phyloP scores from a whole-genome alignment of 2,329 filamentous ascomycete species.

The Colletotrichum somersetense region DNA sequence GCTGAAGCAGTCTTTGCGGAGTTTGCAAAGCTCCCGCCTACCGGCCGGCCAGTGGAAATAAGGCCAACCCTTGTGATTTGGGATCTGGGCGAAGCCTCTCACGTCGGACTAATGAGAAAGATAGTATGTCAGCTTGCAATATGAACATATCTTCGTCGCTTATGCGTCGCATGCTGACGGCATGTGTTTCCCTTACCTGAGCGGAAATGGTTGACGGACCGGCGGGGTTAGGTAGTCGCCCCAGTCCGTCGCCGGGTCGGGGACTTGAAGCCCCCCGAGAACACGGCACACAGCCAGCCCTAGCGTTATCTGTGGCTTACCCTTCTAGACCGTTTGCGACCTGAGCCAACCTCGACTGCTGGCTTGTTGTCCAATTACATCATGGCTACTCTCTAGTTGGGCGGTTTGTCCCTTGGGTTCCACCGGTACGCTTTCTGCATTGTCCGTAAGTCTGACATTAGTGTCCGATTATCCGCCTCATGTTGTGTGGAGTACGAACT shows the following conservation, averaged over 20 bases:
- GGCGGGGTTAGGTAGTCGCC: slow-evolving; percentile 18
- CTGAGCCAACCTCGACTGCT: not conserved
- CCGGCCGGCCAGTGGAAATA: slow-evolving; percentile 33
- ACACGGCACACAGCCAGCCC: slow-evolving; percentile 14
- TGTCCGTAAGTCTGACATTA: slow-evolving; percentile 31
- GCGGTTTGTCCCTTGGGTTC: not conserved
- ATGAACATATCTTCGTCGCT: not conserved
- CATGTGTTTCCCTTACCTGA: slow-evolving; percentile 10
- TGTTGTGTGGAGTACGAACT: no score
- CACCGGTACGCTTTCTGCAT: slow-evolving; percentile 16
- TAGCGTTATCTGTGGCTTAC: not conserved
- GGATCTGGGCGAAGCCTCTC: not conserved
- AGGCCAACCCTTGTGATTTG: slow-evolving; percentile 27
- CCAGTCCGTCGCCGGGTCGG: slow-evolving; percentile 22
- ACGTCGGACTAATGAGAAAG: not conserved
- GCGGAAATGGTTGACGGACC: slow-evolving; percentile 15
- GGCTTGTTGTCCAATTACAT: slow-evolving; percentile 27
- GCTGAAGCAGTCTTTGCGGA: slow-evolving; percentile 22
- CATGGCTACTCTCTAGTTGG: slow-evolving; percentile 12
- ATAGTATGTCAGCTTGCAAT: not conserved
- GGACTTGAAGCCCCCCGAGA: slow-evolving; percentile 23
- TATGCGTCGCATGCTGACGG: slow-evolving; percentile 14
- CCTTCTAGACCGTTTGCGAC: slow-evolving; percentile 15
- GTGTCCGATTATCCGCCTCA: not conserved
- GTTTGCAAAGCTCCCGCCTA: slow-evolving; percentile 28